Percentiles rank a stretch among this genome's conserved stretches.
Evolutionary conservation across 2,329 filamentous ascomycete genomes (phyloP).

Genomic region (Aspergillus ustus): DNA sequence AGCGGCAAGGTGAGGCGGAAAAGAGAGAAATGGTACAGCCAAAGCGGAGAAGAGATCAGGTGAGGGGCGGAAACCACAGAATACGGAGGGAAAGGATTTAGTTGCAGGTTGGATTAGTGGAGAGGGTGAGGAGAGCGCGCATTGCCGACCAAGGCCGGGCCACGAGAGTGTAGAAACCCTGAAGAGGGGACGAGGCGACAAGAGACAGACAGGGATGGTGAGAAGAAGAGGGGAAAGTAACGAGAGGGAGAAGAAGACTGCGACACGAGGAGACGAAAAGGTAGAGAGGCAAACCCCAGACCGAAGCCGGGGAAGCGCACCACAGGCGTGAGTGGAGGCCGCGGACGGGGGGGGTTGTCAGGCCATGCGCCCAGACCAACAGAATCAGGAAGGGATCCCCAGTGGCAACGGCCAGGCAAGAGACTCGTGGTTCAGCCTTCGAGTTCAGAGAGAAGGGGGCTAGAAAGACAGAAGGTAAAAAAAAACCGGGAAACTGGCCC

Average conservation of each 20-base stretch:
- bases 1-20: constrained; percentile 25
- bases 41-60: constrained; percentile 1
- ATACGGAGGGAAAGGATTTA: constrained; percentile 3
- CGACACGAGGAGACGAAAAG: background rate
- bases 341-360: background rate
- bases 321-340: background rate
- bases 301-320: background rate
- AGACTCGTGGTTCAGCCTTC: background rate
- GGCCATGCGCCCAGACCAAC: background rate
- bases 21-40: background rate
- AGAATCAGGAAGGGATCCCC: background rate
- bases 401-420: background rate
- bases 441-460: background rate
- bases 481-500: background rate
- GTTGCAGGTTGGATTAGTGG: background rate
- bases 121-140: background rate
- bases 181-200: background rate
- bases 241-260: background rate
- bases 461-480: background rate
- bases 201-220: background rate
- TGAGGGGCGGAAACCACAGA: background rate
- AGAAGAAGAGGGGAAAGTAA: background rate
- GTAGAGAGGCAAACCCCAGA: background rate
- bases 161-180: background rate
- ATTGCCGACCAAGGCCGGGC: constrained; percentile 3